These are phyloP conservation scores for Ogataea trehaloabstinens DNA, from an alignment of 805 yeast genomes.

Conservation along the genomic window DNA sequence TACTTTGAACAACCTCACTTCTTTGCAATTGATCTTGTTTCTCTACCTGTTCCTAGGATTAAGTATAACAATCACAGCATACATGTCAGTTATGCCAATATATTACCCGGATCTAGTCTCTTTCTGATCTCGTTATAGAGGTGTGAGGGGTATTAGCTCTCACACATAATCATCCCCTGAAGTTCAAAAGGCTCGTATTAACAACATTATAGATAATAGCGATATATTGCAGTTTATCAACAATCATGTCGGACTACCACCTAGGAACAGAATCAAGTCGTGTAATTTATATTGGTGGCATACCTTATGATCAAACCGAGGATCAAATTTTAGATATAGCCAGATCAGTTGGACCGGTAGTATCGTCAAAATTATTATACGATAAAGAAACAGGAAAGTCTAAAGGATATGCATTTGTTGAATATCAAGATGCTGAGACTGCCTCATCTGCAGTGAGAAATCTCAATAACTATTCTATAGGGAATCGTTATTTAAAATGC, in stretches of 20 bases:
- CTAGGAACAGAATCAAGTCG: slow-evolving; percentile 28
- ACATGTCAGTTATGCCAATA: too few species aligned
- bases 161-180: too few species aligned
- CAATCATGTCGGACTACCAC: neutral
- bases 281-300: slow-evolving; percentile 76
- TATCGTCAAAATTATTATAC: slow-evolving; percentile 69
- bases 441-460: slow-evolving; percentile 91
- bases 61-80: too few species aligned
- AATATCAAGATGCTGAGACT: slow-evolving; percentile 77
- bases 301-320: slow-evolving; percentile 92
- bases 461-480: slow-evolving; percentile 73
- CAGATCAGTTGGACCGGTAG: slow-evolving; percentile 84
- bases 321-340: slow-evolving; percentile 87
- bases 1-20: too few species aligned
- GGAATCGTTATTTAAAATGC: slow-evolving; percentile 69
- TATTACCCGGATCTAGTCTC: too few species aligned
- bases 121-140: too few species aligned
- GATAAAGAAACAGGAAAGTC: slow-evolving; percentile 89
- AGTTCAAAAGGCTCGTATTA: too few species aligned
- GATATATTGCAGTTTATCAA: too few species aligned
- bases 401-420: slow-evolving; percentile 86
- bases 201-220: too few species aligned
- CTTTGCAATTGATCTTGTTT: too few species aligned
- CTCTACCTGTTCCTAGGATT: too few species aligned
- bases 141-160: too few species aligned